Evolutionary conservation across 129 eudicot species (phyloP).

Genomic region (Escallonia rubra): DNA sequence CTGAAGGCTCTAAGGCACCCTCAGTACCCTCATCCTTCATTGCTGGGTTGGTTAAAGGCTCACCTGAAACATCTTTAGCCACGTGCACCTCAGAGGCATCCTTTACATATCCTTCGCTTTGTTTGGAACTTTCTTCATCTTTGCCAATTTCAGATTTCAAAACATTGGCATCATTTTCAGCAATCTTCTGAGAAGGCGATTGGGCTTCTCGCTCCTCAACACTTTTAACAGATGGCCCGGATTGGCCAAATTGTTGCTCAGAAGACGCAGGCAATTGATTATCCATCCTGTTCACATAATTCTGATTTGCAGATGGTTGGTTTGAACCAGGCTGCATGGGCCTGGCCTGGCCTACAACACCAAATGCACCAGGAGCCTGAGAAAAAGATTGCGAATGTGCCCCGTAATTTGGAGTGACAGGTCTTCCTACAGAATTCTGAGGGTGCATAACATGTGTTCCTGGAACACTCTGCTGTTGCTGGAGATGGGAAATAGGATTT

Average conservation of each 20-base stretch:
- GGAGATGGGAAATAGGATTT: conserved; percentile 26
- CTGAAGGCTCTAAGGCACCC: conserved; percentile 15
- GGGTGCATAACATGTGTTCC: conserved; percentile 46
- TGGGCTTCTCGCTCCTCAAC: conserved; percentile 27
- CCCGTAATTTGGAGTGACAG: conserved; percentile 38
- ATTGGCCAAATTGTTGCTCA: conserved; percentile 33
- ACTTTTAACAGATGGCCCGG: conserved; percentile 22
- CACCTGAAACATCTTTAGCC: conserved; percentile 23
- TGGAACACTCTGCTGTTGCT: conserved; percentile 35
- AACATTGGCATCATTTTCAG: conserved; percentile 26
- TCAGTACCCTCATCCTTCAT: conserved; percentile 27
- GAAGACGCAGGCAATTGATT: conserved; percentile 33
- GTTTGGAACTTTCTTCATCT: conserved; percentile 18
- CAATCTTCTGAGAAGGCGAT: conserved; percentile 39
- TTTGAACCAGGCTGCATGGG: conserved; percentile 36
- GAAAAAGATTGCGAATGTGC: conserved; percentile 30
- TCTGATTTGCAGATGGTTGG: conserved; percentile 39
- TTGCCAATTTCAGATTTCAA: conserved; percentile 35
- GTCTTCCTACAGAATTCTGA: conserved; percentile 43
- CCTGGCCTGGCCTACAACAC: conserved; percentile 33
- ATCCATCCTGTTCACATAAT: conserved; percentile 12
- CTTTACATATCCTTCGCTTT: conserved; percentile 22
- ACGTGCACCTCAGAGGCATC: conserved; percentile 32
- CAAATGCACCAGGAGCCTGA: conserved; percentile 35
- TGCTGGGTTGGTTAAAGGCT: conserved; percentile 22